These are phyloP conservation scores for Eutrema japonicum DNA, from an alignment of 345 rosid species.

Conservation along the genomic window DNA sequence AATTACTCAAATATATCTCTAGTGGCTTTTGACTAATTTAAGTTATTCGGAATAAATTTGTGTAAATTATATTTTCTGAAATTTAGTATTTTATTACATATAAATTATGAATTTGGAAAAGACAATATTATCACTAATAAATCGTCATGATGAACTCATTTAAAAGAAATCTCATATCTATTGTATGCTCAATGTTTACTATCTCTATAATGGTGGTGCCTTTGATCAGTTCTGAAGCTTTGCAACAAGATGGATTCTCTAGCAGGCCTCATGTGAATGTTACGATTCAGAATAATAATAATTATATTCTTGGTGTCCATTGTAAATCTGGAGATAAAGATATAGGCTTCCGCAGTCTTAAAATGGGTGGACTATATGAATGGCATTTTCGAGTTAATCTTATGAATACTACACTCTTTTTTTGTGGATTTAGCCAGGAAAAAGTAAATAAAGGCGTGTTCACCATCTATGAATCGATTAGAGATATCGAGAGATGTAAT, in stretches of 20 bases:
- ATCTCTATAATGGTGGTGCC: neutral
- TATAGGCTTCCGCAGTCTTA: neutral
- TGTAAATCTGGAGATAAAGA: constrained; percentile 5
- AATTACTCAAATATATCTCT: neutral
- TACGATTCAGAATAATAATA: neutral
- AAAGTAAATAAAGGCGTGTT: neutral
- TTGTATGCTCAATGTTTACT: neutral
- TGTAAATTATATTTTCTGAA: neutral
- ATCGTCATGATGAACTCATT: neutral
- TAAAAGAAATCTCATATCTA: neutral
- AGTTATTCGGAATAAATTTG: neutral
- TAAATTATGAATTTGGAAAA: neutral
- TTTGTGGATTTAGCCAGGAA: neutral
- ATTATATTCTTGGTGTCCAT: neutral
- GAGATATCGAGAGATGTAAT: neutral
- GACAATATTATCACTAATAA: neutral
- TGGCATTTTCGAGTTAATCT: neutral
- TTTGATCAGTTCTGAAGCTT: neutral
- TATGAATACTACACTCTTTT: neutral
- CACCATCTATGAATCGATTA: neutral
- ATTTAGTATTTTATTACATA: neutral
- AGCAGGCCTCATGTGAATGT: neutral
- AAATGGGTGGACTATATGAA: neutral
- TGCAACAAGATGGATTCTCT: neutral
- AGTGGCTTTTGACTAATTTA: neutral